These are phyloP conservation scores for Moesziomyces parantarcticus DNA, from an alignment of 1,284 basidiomycete genomes.

Conservation along the genomic window DNA sequence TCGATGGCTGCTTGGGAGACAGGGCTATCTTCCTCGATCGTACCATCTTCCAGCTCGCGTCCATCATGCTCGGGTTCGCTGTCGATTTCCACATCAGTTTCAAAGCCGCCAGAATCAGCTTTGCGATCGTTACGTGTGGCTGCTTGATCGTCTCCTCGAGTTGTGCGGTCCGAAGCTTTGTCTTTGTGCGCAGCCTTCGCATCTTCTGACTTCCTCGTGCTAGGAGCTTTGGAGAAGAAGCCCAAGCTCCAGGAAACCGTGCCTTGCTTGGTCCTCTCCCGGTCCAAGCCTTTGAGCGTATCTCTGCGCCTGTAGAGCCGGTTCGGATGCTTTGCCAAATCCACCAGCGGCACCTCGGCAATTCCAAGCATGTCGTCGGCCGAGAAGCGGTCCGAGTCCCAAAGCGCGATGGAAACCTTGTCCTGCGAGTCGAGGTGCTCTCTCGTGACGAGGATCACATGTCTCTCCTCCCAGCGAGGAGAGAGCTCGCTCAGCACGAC, in stretches of 20 bases:
- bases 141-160: too few relatives aligned
- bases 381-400: slow-evolving; percentile 70
- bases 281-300: slow-evolving; percentile 26
- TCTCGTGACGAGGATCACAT: slow-evolving; percentile 42
- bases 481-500: slow-evolving; percentile 52
- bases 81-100: background rate
- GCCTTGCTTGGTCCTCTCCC: slow-evolving; percentile 55
- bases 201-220: background rate
- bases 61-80: slow-evolving; percentile 8
- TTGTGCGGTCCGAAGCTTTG: too few relatives aligned
- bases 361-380: slow-evolving; percentile 70
- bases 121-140: background rate
- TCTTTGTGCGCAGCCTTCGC: background rate
- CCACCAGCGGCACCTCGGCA: slow-evolving; percentile 68
- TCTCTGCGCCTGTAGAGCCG: slow-evolving; percentile 25
- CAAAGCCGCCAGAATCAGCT: background rate
- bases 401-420: slow-evolving; percentile 60
- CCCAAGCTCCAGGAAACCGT: slow-evolving; percentile 40
- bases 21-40: slow-evolving; percentile 13
- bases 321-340: slow-evolving; percentile 64
- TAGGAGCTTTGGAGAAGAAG: slow-evolving; percentile 42
- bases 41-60: slow-evolving; percentile 10
- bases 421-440: slow-evolving; percentile 48
- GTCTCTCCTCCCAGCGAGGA: slow-evolving; percentile 55
- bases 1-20: slow-evolving; percentile 12